Evolutionary conservation across 2,329 filamentous ascomycete genomes (phyloP), one percentile per base, ranked within the genome.

Genomic region (Leptographium wingfieldii): DNA sequence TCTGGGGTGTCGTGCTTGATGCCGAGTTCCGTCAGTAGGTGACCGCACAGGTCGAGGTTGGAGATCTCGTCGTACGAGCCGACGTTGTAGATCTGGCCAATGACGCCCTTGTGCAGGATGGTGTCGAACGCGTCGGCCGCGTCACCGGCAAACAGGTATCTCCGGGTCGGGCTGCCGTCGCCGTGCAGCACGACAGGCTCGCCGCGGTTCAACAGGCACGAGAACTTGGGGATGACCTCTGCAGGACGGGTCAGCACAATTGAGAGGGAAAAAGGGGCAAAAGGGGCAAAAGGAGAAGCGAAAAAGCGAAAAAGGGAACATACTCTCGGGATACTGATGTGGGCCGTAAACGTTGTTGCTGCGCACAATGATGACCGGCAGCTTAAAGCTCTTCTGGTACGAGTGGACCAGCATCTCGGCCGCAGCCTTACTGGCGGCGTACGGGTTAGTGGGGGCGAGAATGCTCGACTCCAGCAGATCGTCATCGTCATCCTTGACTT

Each of bases 261-360:
- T n/a, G 9, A 35, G 33, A 35, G 33, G 2, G 33, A 7, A 10
- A 35, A 35, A 35, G 5, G 29, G 14, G 35, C 19, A 22, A 51
- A 33, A 33, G 54, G 22, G 22, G 33, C 35, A 55, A 48, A 22
- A 14, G 22, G 22, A 22, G 22, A 22, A 73, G 22, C 22, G 22
- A 14, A 22, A 31, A 38, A 19, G 19, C n/a, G 12, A 25, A 35
- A 22, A 51, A 19, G 27, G 31, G 9, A 3, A 73, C 86, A 72
- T 73, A 91, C 88, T 91, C 74, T 92, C 88, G 0, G 88, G 88
- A 69, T 86, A 91, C 69, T 92, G 88, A 69, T 92, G 87, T 27
- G 89, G 89, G 0, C 89, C 89, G 67, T 92, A 94, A 35, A 92
- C 87, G 67, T 94, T 92, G 75, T 92, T 92, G 69, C 87, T 87